A percentile compares a stretch with the other conserved stretches of the same genome.
These are phyloP conservation scores for Pyrenophora tritici-repentis DNA, from an alignment of 2,329 filamentous ascomycete species.

Conservation along the genomic window DNA sequence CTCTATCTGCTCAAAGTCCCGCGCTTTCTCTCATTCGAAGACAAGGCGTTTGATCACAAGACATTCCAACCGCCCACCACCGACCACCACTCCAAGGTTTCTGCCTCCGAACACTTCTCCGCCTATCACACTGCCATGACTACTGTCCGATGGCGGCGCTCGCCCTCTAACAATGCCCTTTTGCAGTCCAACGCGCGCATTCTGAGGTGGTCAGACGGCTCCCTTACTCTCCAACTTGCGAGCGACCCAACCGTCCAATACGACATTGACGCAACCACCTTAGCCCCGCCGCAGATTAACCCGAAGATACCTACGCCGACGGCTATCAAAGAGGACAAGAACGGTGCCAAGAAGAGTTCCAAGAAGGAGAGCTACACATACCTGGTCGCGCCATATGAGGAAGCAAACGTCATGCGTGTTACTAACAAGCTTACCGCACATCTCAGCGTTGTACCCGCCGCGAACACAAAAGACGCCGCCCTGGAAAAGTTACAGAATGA, in stretches of 20 bases:
- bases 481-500: conserved; percentile 69
- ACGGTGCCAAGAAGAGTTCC: conserved; percentile 26
- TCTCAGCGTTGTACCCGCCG: conserved; percentile 70
- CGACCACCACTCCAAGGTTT: conserved; percentile 58
- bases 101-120: conserved; percentile 57
- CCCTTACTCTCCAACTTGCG: conserved; percentile 74
- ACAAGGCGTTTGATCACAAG: conserved; percentile 68
- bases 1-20: conserved; percentile 76
- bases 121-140: conserved; percentile 68
- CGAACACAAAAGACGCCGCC: conserved; percentile 71
- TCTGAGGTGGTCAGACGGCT: conserved; percentile 80
- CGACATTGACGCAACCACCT: conserved; percentile 71
- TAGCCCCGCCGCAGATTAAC: conserved; percentile 64
- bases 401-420: conserved; percentile 70
- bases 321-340: conserved; percentile 29
- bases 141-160: conserved; percentile 71
- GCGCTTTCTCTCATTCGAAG: conserved; percentile 71
- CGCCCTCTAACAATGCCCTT: conserved; percentile 66
- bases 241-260: conserved; percentile 71
- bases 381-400: conserved; percentile 71
- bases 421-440: conserved; percentile 78
- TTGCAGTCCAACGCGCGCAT: conserved; percentile 77
- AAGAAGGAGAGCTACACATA: conserved; percentile 76
- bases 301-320: conserved; percentile 57
- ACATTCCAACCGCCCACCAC: conserved; percentile 68